Conservation (phyloP, 1,139 yeast genomes). For the Yamadazyma siamensis region DNA sequence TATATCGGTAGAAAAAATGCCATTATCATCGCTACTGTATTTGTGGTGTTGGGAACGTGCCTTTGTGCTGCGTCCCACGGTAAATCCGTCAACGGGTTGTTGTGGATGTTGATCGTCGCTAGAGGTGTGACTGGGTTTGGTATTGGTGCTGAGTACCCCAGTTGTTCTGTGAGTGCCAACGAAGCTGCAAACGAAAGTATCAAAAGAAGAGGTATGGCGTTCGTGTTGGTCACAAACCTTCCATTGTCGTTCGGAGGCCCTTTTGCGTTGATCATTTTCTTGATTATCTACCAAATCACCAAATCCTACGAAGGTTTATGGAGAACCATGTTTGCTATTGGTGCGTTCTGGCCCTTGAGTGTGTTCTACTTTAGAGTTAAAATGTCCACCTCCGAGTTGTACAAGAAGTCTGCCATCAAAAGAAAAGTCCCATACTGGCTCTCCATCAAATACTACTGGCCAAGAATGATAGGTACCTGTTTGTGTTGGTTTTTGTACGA, state of each 20-base stretch:
- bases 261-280: slow-evolving; percentile 62
- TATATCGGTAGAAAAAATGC: slow-evolving; percentile 47
- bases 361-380: slow-evolving; percentile 69
- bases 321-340: slow-evolving; percentile 76
- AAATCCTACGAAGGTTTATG: slow-evolving; percentile 54
- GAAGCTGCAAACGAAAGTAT: slow-evolving; percentile 69
- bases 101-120: slow-evolving; percentile 70
- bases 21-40: slow-evolving; percentile 42
- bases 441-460: slow-evolving; percentile 46
- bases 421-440: slow-evolving; percentile 40
- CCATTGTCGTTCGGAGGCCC: slow-evolving; percentile 79
- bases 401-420: slow-evolving; percentile 44
- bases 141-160: slow-evolving; percentile 76
- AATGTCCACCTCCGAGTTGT: slow-evolving; percentile 63
- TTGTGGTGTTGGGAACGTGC: slow-evolving; percentile 42
- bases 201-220: slow-evolving; percentile 60
- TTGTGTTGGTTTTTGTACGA: slow-evolving; percentile 51
- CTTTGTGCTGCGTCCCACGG: slow-evolving; percentile 53
- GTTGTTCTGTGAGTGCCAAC: slow-evolving; percentile 64
- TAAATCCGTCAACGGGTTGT: slow-evolving; percentile 36
- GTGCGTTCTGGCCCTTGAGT: slow-evolving; percentile 69
- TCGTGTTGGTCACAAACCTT: slow-evolving; percentile 64
- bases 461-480: slow-evolving; percentile 41
- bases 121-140: slow-evolving; percentile 75
- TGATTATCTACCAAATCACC: slow-evolving; percentile 63